phyloP scores from a whole-genome alignment of 352 stramenopile species.

The Phytophthora fragariae region DNA sequence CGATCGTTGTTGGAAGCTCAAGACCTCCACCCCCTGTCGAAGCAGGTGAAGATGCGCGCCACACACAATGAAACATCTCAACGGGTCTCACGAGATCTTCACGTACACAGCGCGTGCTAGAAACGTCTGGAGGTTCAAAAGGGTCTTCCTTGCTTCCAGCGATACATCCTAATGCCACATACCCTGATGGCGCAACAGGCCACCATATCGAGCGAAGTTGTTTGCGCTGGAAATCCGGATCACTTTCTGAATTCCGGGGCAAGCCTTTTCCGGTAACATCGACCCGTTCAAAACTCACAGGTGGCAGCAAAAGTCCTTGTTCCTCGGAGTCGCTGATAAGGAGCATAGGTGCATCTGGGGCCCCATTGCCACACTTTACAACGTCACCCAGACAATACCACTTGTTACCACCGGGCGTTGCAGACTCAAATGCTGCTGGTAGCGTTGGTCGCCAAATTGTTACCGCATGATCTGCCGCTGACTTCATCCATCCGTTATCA shows the following conservation, averaged over 20 bases:
- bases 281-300: conserved; percentile 81
- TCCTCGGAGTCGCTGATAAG: conserved; percentile 65
- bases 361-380: conserved; percentile 66
- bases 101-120: conserved; percentile 68
- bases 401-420: conserved; percentile 27
- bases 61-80: conserved; percentile 70
- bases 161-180: conserved; percentile 78
- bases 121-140: conserved; percentile 70
- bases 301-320: conserved; percentile 57
- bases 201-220: conserved; percentile 87
- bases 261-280: conserved; percentile 87
- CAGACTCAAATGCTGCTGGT: conserved; percentile 46
- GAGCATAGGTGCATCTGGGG: conserved; percentile 61
- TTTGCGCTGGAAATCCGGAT: conserved; percentile 84
- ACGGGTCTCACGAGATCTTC: conserved; percentile 80
- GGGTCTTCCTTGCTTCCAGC: conserved; percentile 83
- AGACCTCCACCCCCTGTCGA: conserved; percentile 43
- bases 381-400: conserved; percentile 85
- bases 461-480: conserved; percentile 58
- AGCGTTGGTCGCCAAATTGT: conserved; percentile 80
- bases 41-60: conserved; percentile 46
- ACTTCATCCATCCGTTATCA: conserved; percentile 50
- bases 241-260: conserved; percentile 76
- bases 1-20: conserved; percentile 43
- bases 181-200: conserved; percentile 80